These are phyloP conservation scores for Coleophoma crateriformis DNA, from an alignment of 2,329 filamentous ascomycete species.

Conservation along the genomic window DNA sequence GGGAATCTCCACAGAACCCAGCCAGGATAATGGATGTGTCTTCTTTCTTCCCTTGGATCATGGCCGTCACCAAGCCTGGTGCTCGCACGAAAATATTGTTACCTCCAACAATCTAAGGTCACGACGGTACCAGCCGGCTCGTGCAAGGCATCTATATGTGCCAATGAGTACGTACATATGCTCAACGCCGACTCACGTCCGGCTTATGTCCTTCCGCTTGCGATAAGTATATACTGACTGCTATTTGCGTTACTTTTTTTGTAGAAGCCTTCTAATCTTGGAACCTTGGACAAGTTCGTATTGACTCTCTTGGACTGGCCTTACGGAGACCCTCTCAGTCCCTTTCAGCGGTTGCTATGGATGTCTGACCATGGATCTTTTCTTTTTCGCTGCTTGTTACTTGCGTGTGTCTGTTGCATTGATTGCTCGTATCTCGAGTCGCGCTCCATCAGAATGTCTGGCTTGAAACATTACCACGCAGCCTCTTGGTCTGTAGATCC, in stretches of 20 bases:
- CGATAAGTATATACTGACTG: constrained; percentile 22
- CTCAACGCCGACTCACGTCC: constrained; percentile 19
- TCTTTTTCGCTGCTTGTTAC: too few species aligned
- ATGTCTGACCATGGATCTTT: too few species aligned
- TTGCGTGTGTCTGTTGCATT: neutral
- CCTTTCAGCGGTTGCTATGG: too few species aligned
- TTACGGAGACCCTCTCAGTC: too few species aligned
- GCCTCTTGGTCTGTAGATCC: constrained; percentile 9
- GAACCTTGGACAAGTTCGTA: neutral
- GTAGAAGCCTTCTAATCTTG: constrained; percentile 12
- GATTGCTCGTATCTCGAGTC: neutral
- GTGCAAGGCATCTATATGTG: constrained; percentile 11
- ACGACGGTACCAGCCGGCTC: neutral
- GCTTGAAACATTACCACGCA: constrained; percentile 4
- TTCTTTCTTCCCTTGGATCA: neutral
- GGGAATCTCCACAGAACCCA: constrained; percentile 1
- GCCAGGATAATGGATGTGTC: neutral
- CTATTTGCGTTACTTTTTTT: constrained; percentile 13
- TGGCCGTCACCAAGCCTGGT: constrained; percentile 3
- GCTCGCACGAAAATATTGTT: neutral
- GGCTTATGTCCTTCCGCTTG: constrained; percentile 3
- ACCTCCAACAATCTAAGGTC: neutral
- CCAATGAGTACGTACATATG: constrained; percentile 26
- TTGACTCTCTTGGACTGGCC: neutral
- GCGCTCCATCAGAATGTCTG: constrained; percentile 1